Conservation (phyloP, 2,329 filamentous ascomycete species). For the Coniochaeta sp. region DNA sequence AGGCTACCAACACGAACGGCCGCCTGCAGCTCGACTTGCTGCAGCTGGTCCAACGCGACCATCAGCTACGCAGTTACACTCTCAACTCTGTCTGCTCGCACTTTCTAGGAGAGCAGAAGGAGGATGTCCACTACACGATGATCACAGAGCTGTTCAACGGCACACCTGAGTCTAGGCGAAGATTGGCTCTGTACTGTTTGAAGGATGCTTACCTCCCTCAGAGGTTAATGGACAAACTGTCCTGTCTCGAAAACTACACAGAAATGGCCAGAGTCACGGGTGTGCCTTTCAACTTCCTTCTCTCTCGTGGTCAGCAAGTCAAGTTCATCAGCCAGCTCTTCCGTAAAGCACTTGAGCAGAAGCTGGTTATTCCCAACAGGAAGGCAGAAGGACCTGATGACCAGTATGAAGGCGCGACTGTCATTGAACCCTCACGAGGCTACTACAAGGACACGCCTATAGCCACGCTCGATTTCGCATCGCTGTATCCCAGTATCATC, state of each 20-base stretch:
- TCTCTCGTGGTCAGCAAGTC: conserved; percentile 90
- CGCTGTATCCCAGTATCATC: conserved; percentile 97
- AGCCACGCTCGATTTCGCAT: conserved; percentile 96
- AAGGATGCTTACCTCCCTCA: conserved; percentile 97
- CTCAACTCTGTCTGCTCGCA: conserved; percentile 94
- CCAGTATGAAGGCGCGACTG: conserved; percentile 95
- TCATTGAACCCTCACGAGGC: conserved; percentile 88
- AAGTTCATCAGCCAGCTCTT: conserved; percentile 98
- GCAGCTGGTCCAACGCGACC: conserved; percentile 90
- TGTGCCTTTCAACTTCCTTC: conserved; percentile 90
- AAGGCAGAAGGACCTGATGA: conserved; percentile 66
- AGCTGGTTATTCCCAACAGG: conserved; percentile 88
- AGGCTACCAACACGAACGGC: conserved; percentile 90
- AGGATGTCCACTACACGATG: conserved; percentile 98
- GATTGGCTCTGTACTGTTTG: conserved; percentile 89
- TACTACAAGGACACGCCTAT: conserved; percentile 87
- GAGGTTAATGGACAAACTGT: conserved; percentile 91
- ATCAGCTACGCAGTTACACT: conserved; percentile 93
- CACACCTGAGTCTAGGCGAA: conserved; percentile 82
- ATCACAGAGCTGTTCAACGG: conserved; percentile 98
- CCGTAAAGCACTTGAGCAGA: conserved; percentile 87
- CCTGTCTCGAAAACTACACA: conserved; percentile 97
- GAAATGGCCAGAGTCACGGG: conserved; percentile 99
- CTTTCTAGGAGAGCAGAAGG: conserved; percentile 94
- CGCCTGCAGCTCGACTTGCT: conserved; percentile 87